Percentiles rank a stretch among this genome's conserved stretches.
These are phyloP conservation scores for Penicillium longicatenatum DNA, from an alignment of 495 filamentous ascomycete genomes.

Conservation along the genomic window DNA sequence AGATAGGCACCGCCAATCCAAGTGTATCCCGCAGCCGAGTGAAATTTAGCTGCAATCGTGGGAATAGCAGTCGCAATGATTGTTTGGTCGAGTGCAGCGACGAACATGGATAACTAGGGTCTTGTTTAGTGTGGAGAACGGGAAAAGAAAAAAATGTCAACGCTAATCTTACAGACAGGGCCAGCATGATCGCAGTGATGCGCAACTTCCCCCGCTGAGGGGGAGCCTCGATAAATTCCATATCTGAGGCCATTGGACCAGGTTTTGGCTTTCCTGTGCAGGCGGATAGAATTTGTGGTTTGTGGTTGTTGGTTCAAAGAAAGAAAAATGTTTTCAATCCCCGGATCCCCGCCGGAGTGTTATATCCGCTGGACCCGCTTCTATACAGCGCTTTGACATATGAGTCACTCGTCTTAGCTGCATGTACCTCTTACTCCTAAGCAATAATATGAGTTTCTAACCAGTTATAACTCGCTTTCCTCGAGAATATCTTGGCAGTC, in stretches of 20 bases:
- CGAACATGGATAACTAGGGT: slow-evolving; percentile 42
- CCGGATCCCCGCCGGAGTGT: neutral
- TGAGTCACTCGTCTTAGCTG: neutral
- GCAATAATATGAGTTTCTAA: neutral
- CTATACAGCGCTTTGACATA: neutral
- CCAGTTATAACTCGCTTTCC: neutral
- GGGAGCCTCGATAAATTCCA: slow-evolving; percentile 21
- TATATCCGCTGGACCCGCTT: neutral
- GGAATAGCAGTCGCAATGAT: slow-evolving; percentile 65
- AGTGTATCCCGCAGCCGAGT: slow-evolving; percentile 60
- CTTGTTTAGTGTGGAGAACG: neutral
- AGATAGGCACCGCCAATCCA: slow-evolving; percentile 71
- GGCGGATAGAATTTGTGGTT: neutral
- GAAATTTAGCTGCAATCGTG: slow-evolving; percentile 56
- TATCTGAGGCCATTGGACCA: slow-evolving; percentile 14
- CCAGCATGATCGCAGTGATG: slow-evolving; percentile 28
- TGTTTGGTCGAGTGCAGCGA: slow-evolving; percentile 64
- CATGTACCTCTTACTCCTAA: neutral
- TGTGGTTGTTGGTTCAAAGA: neutral
- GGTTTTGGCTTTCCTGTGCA: neutral
- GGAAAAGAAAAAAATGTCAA: neutral
- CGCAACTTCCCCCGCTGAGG: slow-evolving; percentile 22
- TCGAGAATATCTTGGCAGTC: too few species aligned
- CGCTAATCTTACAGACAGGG: slow-evolving; percentile 25
- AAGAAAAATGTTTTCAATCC: slow-evolving; percentile 6